Evolutionary conservation across 768 basidiomycete genomes (phyloP).

Genomic region (Boletus pseudopeckii): DNA sequence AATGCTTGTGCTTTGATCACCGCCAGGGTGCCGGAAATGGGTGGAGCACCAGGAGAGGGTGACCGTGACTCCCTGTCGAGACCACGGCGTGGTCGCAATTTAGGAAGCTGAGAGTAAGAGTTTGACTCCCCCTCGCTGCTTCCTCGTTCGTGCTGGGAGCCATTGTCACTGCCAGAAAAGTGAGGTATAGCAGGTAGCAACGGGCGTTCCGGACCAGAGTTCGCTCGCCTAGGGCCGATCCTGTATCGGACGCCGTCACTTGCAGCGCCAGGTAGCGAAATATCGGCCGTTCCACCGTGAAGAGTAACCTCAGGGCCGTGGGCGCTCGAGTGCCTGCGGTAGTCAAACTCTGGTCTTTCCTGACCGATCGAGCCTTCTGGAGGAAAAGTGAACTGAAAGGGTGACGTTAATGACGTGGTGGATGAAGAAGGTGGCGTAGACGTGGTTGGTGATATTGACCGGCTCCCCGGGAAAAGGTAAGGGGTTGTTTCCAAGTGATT

Average conservation of each 20-base stretch:
- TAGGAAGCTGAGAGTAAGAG: constrained; percentile 39
- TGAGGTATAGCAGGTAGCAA: constrained; percentile 46
- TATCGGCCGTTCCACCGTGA: constrained; percentile 71
- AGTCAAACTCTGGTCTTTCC: constrained; percentile 64
- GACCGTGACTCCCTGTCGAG: constrained; percentile 46
- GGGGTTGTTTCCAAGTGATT: constrained; percentile 51
- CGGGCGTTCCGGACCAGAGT: constrained; percentile 47
- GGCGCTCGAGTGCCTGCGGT: constrained; percentile 52
- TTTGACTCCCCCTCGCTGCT: constrained; percentile 56
- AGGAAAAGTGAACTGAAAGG: constrained; percentile 62
- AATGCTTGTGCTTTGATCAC: constrained; percentile 91
- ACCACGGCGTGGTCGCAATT: constrained; percentile 47
- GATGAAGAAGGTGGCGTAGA: constrained; percentile 63
- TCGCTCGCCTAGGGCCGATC: constrained; percentile 46
- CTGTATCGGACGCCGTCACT: constrained; percentile 62
- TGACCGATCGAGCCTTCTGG: constrained; percentile 49
- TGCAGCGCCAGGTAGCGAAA: constrained; percentile 51
- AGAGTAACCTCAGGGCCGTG: constrained; percentile 63
- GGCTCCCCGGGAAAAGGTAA: constrained; percentile 62
- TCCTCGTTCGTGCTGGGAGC: constrained; percentile 48
- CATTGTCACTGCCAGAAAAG: constrained; percentile 49
- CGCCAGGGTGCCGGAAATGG: constrained; percentile 76
- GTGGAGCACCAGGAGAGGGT: constrained; percentile 44
- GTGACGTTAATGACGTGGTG: constrained; percentile 56
- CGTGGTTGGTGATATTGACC: constrained; percentile 67